Evolutionary conservation across 805 yeast genomes (phyloP).

Genomic region (Candida orba): DNA sequence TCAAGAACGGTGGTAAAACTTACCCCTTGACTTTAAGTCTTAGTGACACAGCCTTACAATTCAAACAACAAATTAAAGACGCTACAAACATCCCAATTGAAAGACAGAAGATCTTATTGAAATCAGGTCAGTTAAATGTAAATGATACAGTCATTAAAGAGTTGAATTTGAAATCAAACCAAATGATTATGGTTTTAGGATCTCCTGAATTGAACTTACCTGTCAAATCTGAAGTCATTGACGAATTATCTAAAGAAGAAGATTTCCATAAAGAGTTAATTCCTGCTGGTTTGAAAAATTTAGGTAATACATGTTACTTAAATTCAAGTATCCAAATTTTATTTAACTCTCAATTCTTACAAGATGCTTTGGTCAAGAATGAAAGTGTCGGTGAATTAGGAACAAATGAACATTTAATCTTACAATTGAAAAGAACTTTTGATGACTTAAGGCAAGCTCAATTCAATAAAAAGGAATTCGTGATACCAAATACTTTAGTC

Average conservation of each 20-base stretch:
- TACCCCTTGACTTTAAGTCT: conserved; percentile 38
- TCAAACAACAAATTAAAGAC: conserved; percentile 62
- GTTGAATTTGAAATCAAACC: conserved; percentile 55
- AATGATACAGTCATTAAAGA: conserved; percentile 42
- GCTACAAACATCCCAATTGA: conserved; percentile 78
- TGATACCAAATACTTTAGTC: conserved; percentile 65
- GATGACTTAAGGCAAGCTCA: conserved; percentile 32
- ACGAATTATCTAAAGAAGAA: conserved; percentile 50
- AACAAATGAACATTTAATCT: conserved; percentile 32
- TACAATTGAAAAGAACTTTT: conserved; percentile 42
- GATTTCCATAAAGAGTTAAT: conserved; percentile 29
- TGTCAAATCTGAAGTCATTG: conserved; percentile 49
- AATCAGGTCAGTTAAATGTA: conserved; percentile 77
- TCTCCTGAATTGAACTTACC: conserved; percentile 66
- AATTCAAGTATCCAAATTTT: conserved; percentile 87
- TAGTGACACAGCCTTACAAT: conserved; percentile 38
- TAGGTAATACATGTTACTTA: conserved; percentile 93
- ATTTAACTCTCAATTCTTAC: conserved; percentile 67
- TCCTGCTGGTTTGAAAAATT: conserved; percentile 89
- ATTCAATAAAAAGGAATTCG: conserved; percentile 23
- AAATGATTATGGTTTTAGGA: conserved; percentile 82
- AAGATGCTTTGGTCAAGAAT: conserved; percentile 51
- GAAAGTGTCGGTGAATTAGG: conserved; percentile 31
- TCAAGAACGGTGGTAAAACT: conserved; percentile 65
- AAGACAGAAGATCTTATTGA: conserved; percentile 84